phyloP scores from a whole-genome alignment of 1,284 basidiomycete species.

The Microbotryum saponariae region DNA sequence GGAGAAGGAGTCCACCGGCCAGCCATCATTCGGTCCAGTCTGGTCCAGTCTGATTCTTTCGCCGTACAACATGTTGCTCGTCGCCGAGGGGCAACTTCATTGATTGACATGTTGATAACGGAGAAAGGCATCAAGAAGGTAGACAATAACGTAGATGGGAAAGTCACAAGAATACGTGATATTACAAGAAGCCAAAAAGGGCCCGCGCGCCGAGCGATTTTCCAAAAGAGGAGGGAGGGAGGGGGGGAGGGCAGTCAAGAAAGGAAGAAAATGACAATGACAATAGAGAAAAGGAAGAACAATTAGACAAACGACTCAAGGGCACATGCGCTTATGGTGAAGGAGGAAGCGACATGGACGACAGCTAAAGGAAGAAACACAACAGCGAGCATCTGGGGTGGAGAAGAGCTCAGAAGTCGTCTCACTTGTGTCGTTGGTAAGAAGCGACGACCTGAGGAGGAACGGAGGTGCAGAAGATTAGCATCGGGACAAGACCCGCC shows the following conservation, averaged over 20 bases:
- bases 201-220: no score
- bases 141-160: no score
- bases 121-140: no score
- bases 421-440: conserved; percentile 1
- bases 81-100: no score
- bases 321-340: background rate
- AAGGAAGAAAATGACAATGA: background rate
- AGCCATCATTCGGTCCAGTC: no score
- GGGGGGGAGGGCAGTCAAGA: background rate
- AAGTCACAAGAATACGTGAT: no score
- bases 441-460: background rate
- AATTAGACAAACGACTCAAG: background rate
- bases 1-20: no score
- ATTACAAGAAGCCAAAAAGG: no score
- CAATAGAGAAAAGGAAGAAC: background rate
- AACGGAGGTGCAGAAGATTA: background rate
- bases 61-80: no score
- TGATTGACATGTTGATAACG: no score
- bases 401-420: background rate
- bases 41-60: no score
- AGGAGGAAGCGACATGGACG: background rate
- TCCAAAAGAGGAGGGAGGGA: background rate
- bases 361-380: background rate
- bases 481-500: conserved; percentile 1
- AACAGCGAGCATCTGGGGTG: background rate